These are phyloP conservation scores for Alternaria dauci DNA, from an alignment of 2,329 filamentous ascomycete genomes.

Conservation along the genomic window DNA sequence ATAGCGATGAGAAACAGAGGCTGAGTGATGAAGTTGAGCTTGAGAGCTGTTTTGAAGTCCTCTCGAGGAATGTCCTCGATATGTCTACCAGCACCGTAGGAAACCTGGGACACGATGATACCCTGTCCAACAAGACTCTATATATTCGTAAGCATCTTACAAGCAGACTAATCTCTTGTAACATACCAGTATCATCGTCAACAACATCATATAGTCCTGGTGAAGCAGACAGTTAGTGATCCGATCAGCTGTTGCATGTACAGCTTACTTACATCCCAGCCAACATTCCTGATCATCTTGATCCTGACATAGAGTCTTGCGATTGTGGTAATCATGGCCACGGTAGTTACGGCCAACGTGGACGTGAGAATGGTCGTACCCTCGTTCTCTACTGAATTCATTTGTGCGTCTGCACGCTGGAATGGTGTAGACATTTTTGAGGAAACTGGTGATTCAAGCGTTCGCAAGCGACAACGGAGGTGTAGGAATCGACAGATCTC, in stretches of 20 bases:
- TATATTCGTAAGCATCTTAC: conserved; percentile 8
- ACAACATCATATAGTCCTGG: conserved; percentile 55
- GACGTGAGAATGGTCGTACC: conserved; percentile 53
- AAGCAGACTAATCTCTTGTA: not conserved
- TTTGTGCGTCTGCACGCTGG: not conserved
- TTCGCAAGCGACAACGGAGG: not conserved
- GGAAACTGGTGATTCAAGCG: not conserved
- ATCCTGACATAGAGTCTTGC: conserved; percentile 59
- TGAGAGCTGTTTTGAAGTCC: conserved; percentile 51
- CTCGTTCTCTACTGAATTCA: conserved; percentile 32
- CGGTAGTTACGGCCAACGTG: conserved; percentile 52
- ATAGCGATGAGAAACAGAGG: conserved; percentile 58
- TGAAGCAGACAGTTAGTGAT: conserved; percentile 15
- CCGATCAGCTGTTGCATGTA: not conserved
- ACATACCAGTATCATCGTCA: conserved; percentile 50
- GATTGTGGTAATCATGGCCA: conserved; percentile 53
- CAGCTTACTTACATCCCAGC: conserved; percentile 56
- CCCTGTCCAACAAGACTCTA: conserved; percentile 52
- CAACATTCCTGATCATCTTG: conserved; percentile 59
- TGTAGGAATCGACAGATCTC: not conserved
- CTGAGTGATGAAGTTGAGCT: conserved; percentile 60
- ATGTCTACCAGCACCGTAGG: conserved; percentile 58
- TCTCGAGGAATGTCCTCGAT: conserved; percentile 51
- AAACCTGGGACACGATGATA: conserved; percentile 53
- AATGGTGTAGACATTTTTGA: not conserved